phyloP scores from a whole-genome alignment of 1,284 basidiomycete species.

The Rhodotorula mucilaginosa region DNA sequence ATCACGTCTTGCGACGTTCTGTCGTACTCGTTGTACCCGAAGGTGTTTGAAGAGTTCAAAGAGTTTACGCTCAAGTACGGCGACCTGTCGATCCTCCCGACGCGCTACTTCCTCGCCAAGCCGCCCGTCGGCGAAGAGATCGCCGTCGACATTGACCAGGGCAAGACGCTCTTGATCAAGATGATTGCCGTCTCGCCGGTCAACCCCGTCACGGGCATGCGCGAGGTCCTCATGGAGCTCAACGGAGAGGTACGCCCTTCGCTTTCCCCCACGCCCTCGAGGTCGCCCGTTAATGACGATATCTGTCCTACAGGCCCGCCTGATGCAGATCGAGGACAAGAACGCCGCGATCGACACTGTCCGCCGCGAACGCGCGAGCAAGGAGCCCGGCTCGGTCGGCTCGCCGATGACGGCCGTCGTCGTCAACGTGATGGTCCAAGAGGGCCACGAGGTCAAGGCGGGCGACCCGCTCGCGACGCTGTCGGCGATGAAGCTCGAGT shows the following conservation, averaged over 20 bases:
- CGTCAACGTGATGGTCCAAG: slow-evolving; percentile 94
- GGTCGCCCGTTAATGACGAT: slow-evolving; percentile 55
- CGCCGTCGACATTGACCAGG: slow-evolving; percentile 93
- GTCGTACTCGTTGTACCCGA: slow-evolving; percentile 92
- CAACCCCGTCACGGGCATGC: slow-evolving; percentile 81
- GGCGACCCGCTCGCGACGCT: slow-evolving; percentile 66
- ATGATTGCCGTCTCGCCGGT: slow-evolving; percentile 93
- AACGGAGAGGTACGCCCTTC: slow-evolving; percentile 5
- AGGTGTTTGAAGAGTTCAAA: slow-evolving; percentile 98
- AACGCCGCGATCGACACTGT: slow-evolving; percentile 93
- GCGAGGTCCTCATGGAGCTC: slow-evolving; percentile 93
- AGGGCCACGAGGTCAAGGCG: slow-evolving; percentile 94
- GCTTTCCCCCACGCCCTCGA: background rate
- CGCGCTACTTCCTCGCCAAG: slow-evolving; percentile 93
- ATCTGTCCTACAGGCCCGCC: slow-evolving; percentile 63
- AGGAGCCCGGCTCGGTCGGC: slow-evolving; percentile 91
- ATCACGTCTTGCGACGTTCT: slow-evolving; percentile 91
- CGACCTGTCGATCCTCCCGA: slow-evolving; percentile 88
- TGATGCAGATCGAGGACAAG: slow-evolving; percentile 90
- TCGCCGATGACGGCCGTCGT: slow-evolving; percentile 79
- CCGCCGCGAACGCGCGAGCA: slow-evolving; percentile 86
- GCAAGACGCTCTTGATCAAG: slow-evolving; percentile 94
- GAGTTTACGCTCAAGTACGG: slow-evolving; percentile 92
- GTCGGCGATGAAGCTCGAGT: slow-evolving; percentile 73
- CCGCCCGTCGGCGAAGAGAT: slow-evolving; percentile 92